Percentiles rank a stretch among this genome's conserved stretches.
Evolutionary conservation across 2,329 filamentous ascomycete genomes (phyloP).

Genomic region (Claviceps pusilla): DNA sequence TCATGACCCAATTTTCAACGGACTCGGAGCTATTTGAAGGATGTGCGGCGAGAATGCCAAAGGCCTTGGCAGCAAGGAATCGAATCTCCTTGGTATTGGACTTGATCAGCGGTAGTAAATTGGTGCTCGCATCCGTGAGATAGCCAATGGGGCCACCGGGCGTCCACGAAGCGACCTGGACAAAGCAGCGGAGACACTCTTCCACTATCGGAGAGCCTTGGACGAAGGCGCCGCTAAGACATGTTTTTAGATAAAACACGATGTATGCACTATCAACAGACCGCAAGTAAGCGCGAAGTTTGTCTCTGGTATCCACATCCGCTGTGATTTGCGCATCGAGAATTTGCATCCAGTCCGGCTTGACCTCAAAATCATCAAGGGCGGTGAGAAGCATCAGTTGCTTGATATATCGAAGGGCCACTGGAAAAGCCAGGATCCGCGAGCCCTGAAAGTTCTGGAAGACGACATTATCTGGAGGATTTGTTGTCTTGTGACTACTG

Average conservation of each 20-base stretch:
- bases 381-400: slow-evolving; percentile 37
- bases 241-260: slow-evolving; percentile 33
- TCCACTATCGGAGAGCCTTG: slow-evolving; percentile 28
- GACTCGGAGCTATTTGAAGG: slow-evolving; percentile 24
- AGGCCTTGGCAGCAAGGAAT: slow-evolving; percentile 49
- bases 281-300: slow-evolving; percentile 40
- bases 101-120: slow-evolving; percentile 44
- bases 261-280: slow-evolving; percentile 24
- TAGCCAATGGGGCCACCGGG: slow-evolving; percentile 35
- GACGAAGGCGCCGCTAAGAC: slow-evolving; percentile 41
- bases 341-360: slow-evolving; percentile 73
- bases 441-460: slow-evolving; percentile 34
- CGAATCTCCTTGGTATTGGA: slow-evolving; percentile 61
- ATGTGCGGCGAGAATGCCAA: slow-evolving; percentile 66
- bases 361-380: slow-evolving; percentile 38
- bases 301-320: slow-evolving; percentile 48
- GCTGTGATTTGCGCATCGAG: slow-evolving; percentile 59
- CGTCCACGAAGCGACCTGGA: slow-evolving; percentile 35
- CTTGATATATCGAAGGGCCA: slow-evolving; percentile 55
- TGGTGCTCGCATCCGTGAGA: slow-evolving; percentile 32
- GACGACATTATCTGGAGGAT: slow-evolving; percentile 7
- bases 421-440: slow-evolving; percentile 42
- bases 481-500: not conserved
- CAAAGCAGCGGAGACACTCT: slow-evolving; percentile 36
- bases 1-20: slow-evolving; percentile 13